Evolutionary conservation across 176 grass and related monocot species (phyloP), one percentile per base, ranked within the genome.

Genomic region (Oryza glaberrima): DNA sequence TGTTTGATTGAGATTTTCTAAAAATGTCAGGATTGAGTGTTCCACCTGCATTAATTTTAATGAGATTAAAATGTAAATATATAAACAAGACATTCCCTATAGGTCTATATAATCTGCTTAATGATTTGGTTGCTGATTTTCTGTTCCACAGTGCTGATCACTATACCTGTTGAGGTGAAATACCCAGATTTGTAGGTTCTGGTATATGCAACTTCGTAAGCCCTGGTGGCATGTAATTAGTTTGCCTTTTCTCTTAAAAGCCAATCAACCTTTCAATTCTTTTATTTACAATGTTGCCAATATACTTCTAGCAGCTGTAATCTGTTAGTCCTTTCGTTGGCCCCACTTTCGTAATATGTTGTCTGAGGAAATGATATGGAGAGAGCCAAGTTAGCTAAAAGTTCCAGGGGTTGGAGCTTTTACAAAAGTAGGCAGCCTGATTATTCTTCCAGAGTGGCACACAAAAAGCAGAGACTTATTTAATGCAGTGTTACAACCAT

Each of bases 401-500:
- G 80, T 83, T 70, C 43, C 32, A 80, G 19, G 41, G 32, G 78
- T 48, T 61, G 40, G 52, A 75, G 41, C 76, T 90, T 90, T 86
- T 61, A 19, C 78, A 87, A 87, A 88, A 87, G 84, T 87, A 63
- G 65, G 70, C 84, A 65, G 35, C 75, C 70, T 52, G 70, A 90
- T 83, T 83, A 84, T 83, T 87, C 80, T 90, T 87, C 89, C 85
- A 88, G 77, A 72, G 85, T 91, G 85, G 81, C 77, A 77, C 46
- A 36, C 35, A 81, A 69, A 87, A 88, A 81, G 89, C 77, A 81
- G 76, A 26, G 87, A 65, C 69, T 64, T 75, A 84, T 87, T 84
- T 81, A 88, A 67, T 88, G 52, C 54, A 84, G 13, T 70, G 70
- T 60, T 81, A 15, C 25, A 72, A 58, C 54, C 54, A 58, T 5